These are phyloP conservation scores for Plasmodium adleri DNA, from an alignment of 169 alveolate species.

Conservation along the genomic window DNA sequence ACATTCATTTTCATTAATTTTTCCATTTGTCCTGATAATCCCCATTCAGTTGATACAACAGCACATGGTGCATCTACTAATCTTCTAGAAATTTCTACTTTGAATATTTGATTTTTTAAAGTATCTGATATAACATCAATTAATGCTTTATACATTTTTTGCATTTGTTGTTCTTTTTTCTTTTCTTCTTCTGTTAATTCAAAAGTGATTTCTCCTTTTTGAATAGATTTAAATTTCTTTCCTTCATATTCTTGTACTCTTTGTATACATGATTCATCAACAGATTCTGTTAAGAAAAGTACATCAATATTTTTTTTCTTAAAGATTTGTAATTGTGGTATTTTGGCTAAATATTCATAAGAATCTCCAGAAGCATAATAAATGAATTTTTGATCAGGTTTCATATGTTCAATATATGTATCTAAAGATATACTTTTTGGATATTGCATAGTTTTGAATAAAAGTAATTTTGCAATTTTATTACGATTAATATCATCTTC, in stretches of 20 bases:
- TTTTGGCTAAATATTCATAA: conserved; percentile 86
- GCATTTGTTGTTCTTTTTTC: conserved; percentile 82
- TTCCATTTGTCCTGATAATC: conserved; percentile 94
- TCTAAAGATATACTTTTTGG: conserved; percentile 91
- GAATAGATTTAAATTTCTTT: conserved; percentile 87
- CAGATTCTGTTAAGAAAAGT: conserved; percentile 93
- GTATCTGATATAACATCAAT: conserved; percentile 87
- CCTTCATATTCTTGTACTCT: conserved; percentile 91
- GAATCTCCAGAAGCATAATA: conserved; percentile 94
- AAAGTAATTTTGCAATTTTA: conserved; percentile 93
- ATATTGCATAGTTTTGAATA: conserved; percentile 91
- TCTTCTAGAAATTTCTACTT: conserved; percentile 89
- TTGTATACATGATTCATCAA: conserved; percentile 95
- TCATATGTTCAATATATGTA: conserved; percentile 93
- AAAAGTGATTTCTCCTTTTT: conserved; percentile 89
- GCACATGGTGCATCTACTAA: conserved; percentile 91
- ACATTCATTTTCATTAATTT: conserved; percentile 90
- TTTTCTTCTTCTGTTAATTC: conserved; percentile 84
- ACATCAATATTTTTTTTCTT: conserved; percentile 94
- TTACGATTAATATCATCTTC: conserved; percentile 96
- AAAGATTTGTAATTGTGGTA: conserved; percentile 94
- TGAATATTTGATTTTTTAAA: conserved; percentile 80
- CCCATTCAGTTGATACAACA: conserved; percentile 92
- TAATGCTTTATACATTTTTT: conserved; percentile 84
- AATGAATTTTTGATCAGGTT: conserved; percentile 93